Evolutionary conservation across 768 basidiomycete species (phyloP).

Genomic region (Kwoniella dendrophila): DNA sequence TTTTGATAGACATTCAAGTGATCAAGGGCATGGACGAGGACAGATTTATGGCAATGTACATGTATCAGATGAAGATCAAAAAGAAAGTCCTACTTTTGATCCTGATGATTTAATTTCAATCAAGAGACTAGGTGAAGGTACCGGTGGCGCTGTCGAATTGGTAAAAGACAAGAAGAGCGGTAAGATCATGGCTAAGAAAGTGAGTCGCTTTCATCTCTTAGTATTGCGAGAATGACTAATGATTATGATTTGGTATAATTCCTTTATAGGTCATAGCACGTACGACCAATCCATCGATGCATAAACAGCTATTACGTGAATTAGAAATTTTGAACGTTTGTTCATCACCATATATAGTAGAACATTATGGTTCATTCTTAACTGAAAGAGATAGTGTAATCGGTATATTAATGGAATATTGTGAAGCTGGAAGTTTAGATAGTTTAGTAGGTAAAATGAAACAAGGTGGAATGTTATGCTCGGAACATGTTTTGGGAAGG

Average conservation of each 20-base stretch:
- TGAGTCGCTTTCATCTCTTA: constrained; percentile 34
- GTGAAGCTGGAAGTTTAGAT: constrained; percentile 56
- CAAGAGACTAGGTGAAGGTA: constrained; percentile 53
- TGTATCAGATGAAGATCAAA: constrained; percentile 13
- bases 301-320: constrained; percentile 56
- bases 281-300: constrained; percentile 55
- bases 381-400: constrained; percentile 53
- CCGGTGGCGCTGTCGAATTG: constrained; percentile 55
- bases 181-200: constrained; percentile 56
- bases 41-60: not conserved
- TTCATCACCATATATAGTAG: constrained; percentile 55
- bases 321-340: constrained; percentile 55
- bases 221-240: no score
- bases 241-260: no score
- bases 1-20: constrained; percentile 4
- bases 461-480: constrained; percentile 47
- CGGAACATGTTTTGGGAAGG: constrained; percentile 55
- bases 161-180: constrained; percentile 50
- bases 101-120: constrained; percentile 46
- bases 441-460: constrained; percentile 48
- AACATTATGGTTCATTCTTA: constrained; percentile 57
- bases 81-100: constrained; percentile 33
- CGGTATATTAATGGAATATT: constrained; percentile 57
- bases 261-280: constrained; percentile 52
- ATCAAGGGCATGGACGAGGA: constrained; percentile 18